Conservation (phyloP, 192 early-diverging fungal species). For the Lobosporangium transversale region DNA sequence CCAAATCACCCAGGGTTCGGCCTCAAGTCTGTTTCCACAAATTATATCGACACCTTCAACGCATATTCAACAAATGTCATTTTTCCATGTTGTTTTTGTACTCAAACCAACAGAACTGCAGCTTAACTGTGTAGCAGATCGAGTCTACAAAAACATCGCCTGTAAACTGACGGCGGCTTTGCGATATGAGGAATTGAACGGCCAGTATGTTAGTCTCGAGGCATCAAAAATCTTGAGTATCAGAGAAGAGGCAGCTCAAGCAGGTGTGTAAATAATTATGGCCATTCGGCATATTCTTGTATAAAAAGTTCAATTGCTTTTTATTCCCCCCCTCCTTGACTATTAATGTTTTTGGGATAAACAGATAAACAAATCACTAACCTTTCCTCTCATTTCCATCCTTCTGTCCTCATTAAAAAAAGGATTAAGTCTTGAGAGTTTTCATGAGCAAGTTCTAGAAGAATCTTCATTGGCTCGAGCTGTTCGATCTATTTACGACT, state of each 20-base stretch:
- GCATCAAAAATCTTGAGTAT: slow-evolving; percentile 77
- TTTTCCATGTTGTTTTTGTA: slow-evolving; percentile 86
- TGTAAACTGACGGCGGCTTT: slow-evolving; percentile 74
- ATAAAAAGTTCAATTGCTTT: not conserved
- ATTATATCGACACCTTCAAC: slow-evolving; percentile 14
- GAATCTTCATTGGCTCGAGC: slow-evolving; percentile 70
- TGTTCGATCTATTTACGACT: slow-evolving; percentile 68
- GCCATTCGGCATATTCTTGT: too few relatives aligned
- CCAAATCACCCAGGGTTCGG: slow-evolving; percentile 27
- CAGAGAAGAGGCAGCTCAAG: slow-evolving; percentile 68
- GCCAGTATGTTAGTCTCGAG: slow-evolving; percentile 80
- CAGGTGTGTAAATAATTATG: slow-evolving; percentile 26
- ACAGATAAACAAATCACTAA: too few relatives aligned
- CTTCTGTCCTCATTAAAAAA: too few relatives aligned
- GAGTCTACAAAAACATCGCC: slow-evolving; percentile 76
- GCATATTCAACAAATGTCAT: slow-evolving; percentile 63
- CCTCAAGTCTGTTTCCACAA: slow-evolving; percentile 19
- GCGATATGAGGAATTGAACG: slow-evolving; percentile 80
- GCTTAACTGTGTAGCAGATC: slow-evolving; percentile 69
- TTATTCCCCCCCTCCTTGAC: too few relatives aligned
- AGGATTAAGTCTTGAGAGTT: slow-evolving; percentile 29
- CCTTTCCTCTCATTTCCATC: not conserved
- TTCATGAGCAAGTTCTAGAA: slow-evolving; percentile 63
- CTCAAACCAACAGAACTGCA: slow-evolving; percentile 62
- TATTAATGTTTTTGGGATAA: too few relatives aligned